Evolutionary conservation across 129 eudicot species (phyloP).

Genomic region (Flaveria bidentis): DNA sequence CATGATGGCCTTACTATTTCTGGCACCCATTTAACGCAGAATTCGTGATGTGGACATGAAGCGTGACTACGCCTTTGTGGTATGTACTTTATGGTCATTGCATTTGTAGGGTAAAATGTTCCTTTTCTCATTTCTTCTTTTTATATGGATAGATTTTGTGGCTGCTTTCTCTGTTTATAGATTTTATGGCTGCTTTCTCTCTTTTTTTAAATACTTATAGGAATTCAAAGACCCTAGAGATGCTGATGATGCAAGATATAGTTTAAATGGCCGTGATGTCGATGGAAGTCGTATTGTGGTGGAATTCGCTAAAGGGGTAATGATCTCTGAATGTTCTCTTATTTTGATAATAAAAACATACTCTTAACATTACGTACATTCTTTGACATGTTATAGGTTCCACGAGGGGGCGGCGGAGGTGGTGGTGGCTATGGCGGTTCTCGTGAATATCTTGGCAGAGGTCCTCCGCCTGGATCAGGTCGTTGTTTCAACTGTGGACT

Average conservation of each 20-base stretch:
- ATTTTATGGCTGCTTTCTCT: background rate
- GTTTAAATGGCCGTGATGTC: conserved; percentile 78
- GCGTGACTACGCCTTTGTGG: conserved; percentile 97
- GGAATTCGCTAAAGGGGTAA: conserved; percentile 88
- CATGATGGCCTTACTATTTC: conserved; percentile 88
- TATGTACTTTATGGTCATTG: conserved; percentile 28
- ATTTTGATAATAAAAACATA: background rate
- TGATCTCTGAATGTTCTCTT: background rate
- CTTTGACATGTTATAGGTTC: conserved; percentile 46
- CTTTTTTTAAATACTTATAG: conserved; percentile 27
- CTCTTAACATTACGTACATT: background rate
- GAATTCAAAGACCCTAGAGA: conserved; percentile 89
- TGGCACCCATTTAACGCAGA: conserved; percentile 94
- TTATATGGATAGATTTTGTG: background rate
- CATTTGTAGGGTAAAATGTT: background rate
- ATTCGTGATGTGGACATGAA: conserved; percentile 98
- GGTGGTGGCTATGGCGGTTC: conserved; percentile 53
- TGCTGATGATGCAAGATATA: conserved; percentile 90
- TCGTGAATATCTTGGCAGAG: conserved; percentile 76
- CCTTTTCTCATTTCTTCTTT: background rate
- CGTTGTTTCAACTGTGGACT: conserved; percentile 93
- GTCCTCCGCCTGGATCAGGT: conserved; percentile 92
- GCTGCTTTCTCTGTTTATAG: conserved; percentile 21
- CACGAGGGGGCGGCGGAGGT: conserved; percentile 61
- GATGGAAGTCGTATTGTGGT: conserved; percentile 89